Evolutionary conservation across 176 grass and related monocot species (phyloP).

Genomic region (Puya raimondii): DNA sequence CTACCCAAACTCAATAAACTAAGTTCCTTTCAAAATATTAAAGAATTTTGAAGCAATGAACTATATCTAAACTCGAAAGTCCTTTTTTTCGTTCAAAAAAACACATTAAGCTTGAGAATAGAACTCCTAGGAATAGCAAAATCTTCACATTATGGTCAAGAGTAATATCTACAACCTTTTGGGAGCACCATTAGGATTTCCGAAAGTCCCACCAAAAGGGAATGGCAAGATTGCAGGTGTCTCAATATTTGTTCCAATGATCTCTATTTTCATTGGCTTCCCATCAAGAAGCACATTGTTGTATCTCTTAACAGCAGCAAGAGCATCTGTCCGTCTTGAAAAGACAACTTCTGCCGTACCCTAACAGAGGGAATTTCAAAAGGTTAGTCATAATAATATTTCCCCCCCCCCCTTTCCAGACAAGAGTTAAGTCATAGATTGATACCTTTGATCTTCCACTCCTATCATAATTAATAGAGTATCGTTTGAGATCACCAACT

Average conservation of each 20-base stretch:
- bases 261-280: conserved; percentile 78
- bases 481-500: conserved; percentile 75
- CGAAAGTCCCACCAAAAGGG: conserved; percentile 15
- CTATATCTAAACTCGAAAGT: neutral
- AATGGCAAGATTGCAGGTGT: conserved; percentile 15
- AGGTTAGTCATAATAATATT: conserved; percentile 7
- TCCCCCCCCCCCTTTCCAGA: neutral
- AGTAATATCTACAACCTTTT: conserved; percentile 28
- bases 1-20: too few species aligned
- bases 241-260: conserved; percentile 57
- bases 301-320: conserved; percentile 72
- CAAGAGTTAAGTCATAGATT: neutral
- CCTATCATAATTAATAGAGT: conserved; percentile 79
- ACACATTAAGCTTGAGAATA: neutral
- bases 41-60: neutral
- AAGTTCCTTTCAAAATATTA: neutral
- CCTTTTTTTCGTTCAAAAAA: neutral
- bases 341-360: conserved; percentile 84
- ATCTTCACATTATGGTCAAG: neutral
- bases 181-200: conserved; percentile 24
- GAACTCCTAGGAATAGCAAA: neutral
- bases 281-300: conserved; percentile 82
- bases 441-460: conserved; percentile 70
- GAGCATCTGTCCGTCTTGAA: conserved; percentile 68
- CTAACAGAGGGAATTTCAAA: conserved; percentile 24